Percentiles rank a stretch among this genome's conserved stretches.
These are phyloP conservation scores for Populus hybrid DNA, from an alignment of 441 rosid genomes.

Conservation along the genomic window DNA sequence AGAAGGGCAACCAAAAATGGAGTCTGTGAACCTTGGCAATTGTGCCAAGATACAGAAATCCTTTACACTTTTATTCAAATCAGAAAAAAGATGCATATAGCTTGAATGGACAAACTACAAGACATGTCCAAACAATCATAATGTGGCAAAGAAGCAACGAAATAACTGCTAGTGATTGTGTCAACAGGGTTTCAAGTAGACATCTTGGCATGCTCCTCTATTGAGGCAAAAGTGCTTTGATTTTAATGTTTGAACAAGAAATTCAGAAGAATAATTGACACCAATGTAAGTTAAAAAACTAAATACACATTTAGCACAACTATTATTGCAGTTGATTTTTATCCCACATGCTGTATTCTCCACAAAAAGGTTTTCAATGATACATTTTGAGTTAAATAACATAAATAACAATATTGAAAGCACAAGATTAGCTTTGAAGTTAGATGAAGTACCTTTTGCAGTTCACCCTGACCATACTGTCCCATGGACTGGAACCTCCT, in stretches of 20 bases:
- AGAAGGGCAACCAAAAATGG: neutral
- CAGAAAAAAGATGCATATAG: neutral
- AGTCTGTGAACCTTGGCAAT: neutral
- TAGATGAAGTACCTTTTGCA: slow-evolving; percentile 58
- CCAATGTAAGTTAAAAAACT: neutral
- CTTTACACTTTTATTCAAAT: neutral
- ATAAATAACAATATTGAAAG: neutral
- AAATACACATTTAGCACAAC: neutral
- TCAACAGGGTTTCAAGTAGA: neutral
- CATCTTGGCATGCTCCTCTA: neutral
- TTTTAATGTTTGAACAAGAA: neutral
- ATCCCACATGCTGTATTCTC: neutral
- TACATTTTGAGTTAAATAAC: neutral
- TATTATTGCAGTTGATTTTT: neutral
- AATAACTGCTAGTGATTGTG: neutral
- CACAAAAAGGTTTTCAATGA: neutral
- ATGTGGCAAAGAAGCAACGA: neutral
- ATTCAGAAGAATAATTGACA: neutral
- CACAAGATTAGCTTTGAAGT: slow-evolving; percentile 16
- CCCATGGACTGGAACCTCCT: slow-evolving; percentile 89
- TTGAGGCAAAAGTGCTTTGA: neutral
- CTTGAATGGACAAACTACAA: neutral
- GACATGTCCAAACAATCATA: neutral
- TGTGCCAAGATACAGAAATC: neutral
- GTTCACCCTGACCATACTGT: slow-evolving; percentile 89